Conservation (phyloP, 768 basidiomycete species). For the Mycena vulgaris region DNA sequence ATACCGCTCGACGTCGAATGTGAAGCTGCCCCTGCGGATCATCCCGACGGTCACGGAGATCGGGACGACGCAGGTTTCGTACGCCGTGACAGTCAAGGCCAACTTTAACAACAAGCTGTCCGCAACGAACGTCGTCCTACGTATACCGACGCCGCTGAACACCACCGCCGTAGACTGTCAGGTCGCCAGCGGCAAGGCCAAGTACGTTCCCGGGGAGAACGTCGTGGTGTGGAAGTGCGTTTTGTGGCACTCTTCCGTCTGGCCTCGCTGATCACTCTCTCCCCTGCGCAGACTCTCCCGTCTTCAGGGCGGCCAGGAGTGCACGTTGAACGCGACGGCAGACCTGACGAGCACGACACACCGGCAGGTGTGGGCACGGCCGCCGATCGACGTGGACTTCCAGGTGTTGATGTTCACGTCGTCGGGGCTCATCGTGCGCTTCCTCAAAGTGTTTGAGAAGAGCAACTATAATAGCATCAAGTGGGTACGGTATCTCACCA, state of each 20-base stretch:
- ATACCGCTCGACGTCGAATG: conserved; percentile 96
- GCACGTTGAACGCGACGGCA: conserved; percentile 87
- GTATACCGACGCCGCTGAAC: conserved; percentile 97
- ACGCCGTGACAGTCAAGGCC: conserved; percentile 88
- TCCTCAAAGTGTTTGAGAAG: conserved; percentile 99
- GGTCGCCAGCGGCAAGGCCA: conserved; percentile 93
- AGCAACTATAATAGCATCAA: conserved; percentile 94
- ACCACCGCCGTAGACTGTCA: conserved; percentile 95
- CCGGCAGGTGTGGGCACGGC: conserved; percentile 97
- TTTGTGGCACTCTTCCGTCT: not conserved
- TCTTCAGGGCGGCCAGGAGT: conserved; percentile 94
- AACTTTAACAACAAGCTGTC: conserved; percentile 94
- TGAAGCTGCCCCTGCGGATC: conserved; percentile 93
- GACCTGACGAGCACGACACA: conserved; percentile 90
- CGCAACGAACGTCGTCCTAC: conserved; percentile 91
- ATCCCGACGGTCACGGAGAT: conserved; percentile 95
- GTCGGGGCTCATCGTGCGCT: conserved; percentile 95
- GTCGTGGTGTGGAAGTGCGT: conserved; percentile 98
- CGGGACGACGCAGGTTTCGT: conserved; percentile 93
- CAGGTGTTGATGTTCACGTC: conserved; percentile 99
- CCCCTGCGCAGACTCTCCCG: conserved; percentile 80
- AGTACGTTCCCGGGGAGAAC: conserved; percentile 97
- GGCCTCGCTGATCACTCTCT: conserved; percentile 17
- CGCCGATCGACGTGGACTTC: conserved; percentile 98
- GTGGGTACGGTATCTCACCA: conserved; percentile 96